Conservation (phyloP, 2,329 filamentous ascomycete genomes). For the Grosmannia penicillata region DNA sequence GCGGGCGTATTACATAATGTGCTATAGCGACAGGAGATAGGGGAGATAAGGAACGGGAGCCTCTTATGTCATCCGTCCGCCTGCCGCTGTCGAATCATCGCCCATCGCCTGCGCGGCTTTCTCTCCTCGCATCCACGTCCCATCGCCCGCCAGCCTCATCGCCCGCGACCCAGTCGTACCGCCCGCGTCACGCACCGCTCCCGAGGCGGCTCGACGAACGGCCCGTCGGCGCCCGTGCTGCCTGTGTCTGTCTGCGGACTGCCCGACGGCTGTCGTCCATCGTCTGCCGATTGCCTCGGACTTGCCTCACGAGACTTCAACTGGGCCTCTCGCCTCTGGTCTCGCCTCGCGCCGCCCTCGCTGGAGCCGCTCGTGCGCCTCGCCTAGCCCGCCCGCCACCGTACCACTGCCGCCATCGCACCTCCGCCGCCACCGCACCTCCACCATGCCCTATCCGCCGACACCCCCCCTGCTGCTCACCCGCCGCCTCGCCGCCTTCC, state of each 20-base stretch:
- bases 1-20: too few species aligned
- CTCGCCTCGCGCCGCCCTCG: too few species aligned
- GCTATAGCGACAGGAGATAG: too few species aligned
- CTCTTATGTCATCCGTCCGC: too few species aligned
- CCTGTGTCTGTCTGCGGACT: background rate
- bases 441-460: constrained; percentile 19
- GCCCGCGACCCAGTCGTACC: background rate
- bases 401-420: background rate
- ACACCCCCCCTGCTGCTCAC: constrained; percentile 48
- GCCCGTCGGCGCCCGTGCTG: background rate
- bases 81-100: too few species aligned
- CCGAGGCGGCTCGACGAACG: background rate
- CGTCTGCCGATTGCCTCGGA: background rate
- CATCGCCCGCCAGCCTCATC: background rate
- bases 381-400: background rate
- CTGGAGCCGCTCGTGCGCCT: too few species aligned
- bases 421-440: constrained; percentile 8
- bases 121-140: background rate
- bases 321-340: too few species aligned
- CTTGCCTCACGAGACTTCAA: too few species aligned
- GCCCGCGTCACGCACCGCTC: background rate
- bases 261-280: background rate
- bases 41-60: too few species aligned
- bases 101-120: too few species aligned
- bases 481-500: constrained; percentile 48